Base-by-base conservation (phyloP, 208 protist genomes). In the Leptomonas pyrrhocoris region DNA sequence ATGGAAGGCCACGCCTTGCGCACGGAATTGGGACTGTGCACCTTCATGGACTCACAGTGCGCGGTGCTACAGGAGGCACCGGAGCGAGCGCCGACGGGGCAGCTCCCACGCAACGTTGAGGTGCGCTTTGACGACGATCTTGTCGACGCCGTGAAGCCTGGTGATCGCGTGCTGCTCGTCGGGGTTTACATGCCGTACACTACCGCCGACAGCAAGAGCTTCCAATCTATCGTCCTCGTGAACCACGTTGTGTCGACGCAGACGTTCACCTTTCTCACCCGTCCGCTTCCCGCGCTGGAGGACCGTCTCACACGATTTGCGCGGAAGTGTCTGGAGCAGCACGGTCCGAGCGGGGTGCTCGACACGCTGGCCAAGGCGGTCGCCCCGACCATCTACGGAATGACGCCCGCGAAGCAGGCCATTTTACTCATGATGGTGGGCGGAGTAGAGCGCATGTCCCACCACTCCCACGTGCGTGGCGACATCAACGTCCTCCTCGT, bases 401-500 rank as follows among this genome's bases (percentile, higher is more conserved):
- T 99, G 73, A 80, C 95, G 3, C 67, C 96, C 46, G 95, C 99
- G 28, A 99, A 99, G 86, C 80, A 93, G 60, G 96, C 95, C 0
- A 73, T 99, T 16, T 71, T 99, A 6, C 84, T 99, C 7, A 70
- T 99, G 54, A 89, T 99, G 59, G 77, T 99, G 13, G 98, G 99
- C 28, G 99, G 99, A 13, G 84, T 95, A 0, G 98, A 99, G 80
- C 91, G 95, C 18, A 93, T 93, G 51, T 98, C 97, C 53, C 96
- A 98, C 67, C 94, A 95, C 72, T 89, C 90, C 0, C 98, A 74
- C 94, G 98, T 98, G 48, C 99, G 67, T 77, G 99, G 97, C n/a
- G 98, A 99, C 77, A 99, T 99, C 73, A 99, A 99, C 88, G 75
- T 99, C 3, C 78, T 99, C 0, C 86, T 99, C 64, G 94, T 99